Evolutionary conservation across 495 filamentous ascomycete species (phyloP), one percentile per base, ranked within the genome.

Genomic region (Penicillium mononematosum): DNA sequence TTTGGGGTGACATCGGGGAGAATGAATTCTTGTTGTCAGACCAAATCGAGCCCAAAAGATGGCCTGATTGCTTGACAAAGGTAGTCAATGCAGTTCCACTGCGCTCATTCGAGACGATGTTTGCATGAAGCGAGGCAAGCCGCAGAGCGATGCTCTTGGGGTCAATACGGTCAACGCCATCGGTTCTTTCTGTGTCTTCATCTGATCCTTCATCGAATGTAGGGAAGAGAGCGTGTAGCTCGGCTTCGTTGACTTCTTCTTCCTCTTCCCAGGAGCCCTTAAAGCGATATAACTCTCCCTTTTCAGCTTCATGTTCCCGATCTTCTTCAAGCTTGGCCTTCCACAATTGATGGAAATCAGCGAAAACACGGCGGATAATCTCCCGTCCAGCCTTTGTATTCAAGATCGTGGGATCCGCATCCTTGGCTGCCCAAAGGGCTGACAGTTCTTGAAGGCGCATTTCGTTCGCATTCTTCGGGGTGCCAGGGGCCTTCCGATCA

Each of bases 191-290:
- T 29, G 63, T 58, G 25, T 71, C 49, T 43, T 76, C 60, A 6
- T 71, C 71, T 2, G 71, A 59, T 0, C 69, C 72, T 8, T 75
- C 78, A 17, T 89, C 86, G 55, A 85, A 94, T 16, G 81, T 83
- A 6, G 93, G 92, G 72, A 98, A 98, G 36, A 97, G 76, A 53
- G 85, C 78, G 20, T 85, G 73, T 36, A 96, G 83, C 43, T 92
- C 90, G 50, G 87, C 80, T 64, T 91, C 84, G 49, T 89, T 86
- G n/a, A 82, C 79, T 58, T 88, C 88, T 52, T 92, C 86, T 56
- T 83, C 81, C 38, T 91, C 89, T 45, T 88, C 85, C 49, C 83
- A 75, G 6, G 81, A 85, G 17, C 92, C 93, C 60, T 82, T 82
- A 71, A 91, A 96, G 12, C 84, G 85, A 70, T 93, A 99, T 22